A percentile compares a stretch with the other conserved stretches of the same genome.
Conservation (phyloP, 371 early-diverging fungal species). For the Mortierella polycephala region DNA sequence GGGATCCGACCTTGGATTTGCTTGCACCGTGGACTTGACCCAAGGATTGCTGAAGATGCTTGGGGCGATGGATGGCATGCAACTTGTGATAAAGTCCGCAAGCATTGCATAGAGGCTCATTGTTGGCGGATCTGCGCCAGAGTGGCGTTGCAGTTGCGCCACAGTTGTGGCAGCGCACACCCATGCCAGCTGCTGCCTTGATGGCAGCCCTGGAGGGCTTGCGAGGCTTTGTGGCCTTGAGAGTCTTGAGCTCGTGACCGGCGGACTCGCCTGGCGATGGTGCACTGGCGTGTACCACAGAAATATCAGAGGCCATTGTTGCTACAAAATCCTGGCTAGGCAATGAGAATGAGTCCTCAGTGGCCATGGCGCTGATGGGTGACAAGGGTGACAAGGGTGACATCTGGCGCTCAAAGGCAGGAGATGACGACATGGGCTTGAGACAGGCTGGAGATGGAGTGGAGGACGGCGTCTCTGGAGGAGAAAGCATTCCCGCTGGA, state of each 20-base stretch:
- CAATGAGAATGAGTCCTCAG: neutral
- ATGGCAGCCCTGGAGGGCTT: conserved; percentile 41
- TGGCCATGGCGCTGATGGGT: conserved; percentile 5
- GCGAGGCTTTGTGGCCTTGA: conserved; percentile 30
- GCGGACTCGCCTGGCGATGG: conserved; percentile 68
- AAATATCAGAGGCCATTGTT: conserved; percentile 56
- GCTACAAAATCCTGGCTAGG: conserved; percentile 67
- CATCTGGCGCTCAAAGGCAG: conserved; percentile 32
- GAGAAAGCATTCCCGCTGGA: conserved; percentile 29
- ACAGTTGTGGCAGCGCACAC: conserved; percentile 85
- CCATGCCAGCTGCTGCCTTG: conserved; percentile 51
- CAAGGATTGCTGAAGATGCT: conserved; percentile 41
- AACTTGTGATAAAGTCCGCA: conserved; percentile 95
- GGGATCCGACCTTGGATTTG: conserved; percentile 28
- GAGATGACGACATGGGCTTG: conserved; percentile 34
- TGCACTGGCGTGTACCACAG: conserved; percentile 55
- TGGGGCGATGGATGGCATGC: conserved; percentile 79
- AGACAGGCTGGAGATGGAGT: conserved; percentile 49
- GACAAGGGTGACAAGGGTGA: conserved; percentile 44
- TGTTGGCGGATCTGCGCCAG: conserved; percentile 92
- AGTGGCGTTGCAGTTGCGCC: conserved; percentile 90
- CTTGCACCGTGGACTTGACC: conserved; percentile 11
- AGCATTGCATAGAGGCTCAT: conserved; percentile 93
- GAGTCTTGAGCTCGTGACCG: conserved; percentile 15
- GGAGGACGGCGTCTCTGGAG: conserved; percentile 45